Base-by-base conservation (phyloP, 495 filamentous ascomycete genomes). In the Diplogelasinospora grovesii region DNA sequence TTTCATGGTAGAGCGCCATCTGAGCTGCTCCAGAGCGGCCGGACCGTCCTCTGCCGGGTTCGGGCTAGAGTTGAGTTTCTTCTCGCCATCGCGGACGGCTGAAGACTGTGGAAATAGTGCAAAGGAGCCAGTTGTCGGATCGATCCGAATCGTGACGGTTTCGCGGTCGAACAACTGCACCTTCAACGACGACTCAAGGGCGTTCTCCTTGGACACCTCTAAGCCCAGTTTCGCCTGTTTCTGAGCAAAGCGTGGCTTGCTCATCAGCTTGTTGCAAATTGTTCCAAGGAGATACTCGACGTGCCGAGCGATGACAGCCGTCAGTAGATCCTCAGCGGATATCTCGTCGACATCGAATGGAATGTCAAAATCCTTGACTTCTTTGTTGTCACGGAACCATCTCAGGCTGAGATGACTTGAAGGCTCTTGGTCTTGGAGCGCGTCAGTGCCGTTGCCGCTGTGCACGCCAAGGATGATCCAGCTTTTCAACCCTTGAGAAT, bases 391-490 rank as follows among this genome's bases (percentile, higher is more conserved):
- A 27, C 88, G 78, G 54, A 95, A 86, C 92, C 92, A 97, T 40
- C 86, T 78, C 28, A 92, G 55, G 13, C 65, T 74, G 20, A 97
- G 58, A 32, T 53, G 58, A 36, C 60, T 79, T 30, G 64, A 59
- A 31, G 51, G 53, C 44, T 55, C 69, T 24, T 42, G 59, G 36
- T 59, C 62, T 23, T 40, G 45, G 24, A 46, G 42, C 29, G 46
- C 63, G 45, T 49, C 59, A 11, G 43, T 53, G 31, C 55, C 62
- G 49, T 64, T 77, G 27, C 80, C 78, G 51, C 85, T 83, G 43
- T 75, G 68, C 20, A 92, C 68, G 2, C 86, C 87, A n/a, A 96
- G 71, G 28, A 95, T 82, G 31, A 97, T 69, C 89, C 92, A 97
- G 59, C 78, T 92, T 65, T 88, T 93, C 3, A 70, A 62, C 8